phyloP scores from a whole-genome alignment of 164 flowering plant genomes.

The Buxus sempervirens region DNA sequence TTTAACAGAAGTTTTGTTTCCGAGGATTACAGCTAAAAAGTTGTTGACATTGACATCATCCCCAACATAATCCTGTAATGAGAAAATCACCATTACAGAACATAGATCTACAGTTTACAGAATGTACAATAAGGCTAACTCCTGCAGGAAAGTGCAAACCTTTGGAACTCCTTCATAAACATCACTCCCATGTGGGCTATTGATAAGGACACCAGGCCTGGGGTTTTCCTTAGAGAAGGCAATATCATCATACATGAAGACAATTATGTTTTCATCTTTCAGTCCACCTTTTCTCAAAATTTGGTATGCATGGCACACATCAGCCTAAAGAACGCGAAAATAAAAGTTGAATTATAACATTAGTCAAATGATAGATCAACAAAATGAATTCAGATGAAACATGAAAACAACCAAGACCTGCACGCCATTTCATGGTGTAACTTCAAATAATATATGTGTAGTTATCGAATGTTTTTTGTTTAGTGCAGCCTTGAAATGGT shows the following conservation, averaged over 20 bases:
- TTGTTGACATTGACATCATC: conserved; percentile 62
- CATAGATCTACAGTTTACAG: background rate
- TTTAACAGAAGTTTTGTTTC: conserved; percentile 65
- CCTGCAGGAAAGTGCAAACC: conserved; percentile 34
- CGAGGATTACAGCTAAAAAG: conserved; percentile 77
- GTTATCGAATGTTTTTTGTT: too few relatives aligned
- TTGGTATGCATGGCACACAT: conserved; percentile 94
- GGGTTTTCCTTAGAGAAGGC: conserved; percentile 73
- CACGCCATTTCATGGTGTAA: too few relatives aligned
- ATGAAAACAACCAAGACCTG: background rate
- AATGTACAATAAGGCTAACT: background rate
- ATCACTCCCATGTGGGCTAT: conserved; percentile 70
- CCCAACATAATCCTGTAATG: conserved; percentile 81
- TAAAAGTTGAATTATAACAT: background rate
- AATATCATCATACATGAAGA: conserved; percentile 92
- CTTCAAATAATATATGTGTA: too few relatives aligned
- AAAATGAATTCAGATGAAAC: background rate
- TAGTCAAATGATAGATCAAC: background rate
- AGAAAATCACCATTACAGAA: conserved; percentile 1
- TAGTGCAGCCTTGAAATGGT: too few relatives aligned
- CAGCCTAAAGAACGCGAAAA: conserved; percentile 66
- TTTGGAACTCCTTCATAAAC: conserved; percentile 83
- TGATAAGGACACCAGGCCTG: conserved; percentile 73
- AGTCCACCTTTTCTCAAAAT: conserved; percentile 72
- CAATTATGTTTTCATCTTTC: conserved; percentile 84